These are phyloP conservation scores for Quercus glauca DNA, from an alignment of 306 rosid species.

Conservation along the genomic window DNA sequence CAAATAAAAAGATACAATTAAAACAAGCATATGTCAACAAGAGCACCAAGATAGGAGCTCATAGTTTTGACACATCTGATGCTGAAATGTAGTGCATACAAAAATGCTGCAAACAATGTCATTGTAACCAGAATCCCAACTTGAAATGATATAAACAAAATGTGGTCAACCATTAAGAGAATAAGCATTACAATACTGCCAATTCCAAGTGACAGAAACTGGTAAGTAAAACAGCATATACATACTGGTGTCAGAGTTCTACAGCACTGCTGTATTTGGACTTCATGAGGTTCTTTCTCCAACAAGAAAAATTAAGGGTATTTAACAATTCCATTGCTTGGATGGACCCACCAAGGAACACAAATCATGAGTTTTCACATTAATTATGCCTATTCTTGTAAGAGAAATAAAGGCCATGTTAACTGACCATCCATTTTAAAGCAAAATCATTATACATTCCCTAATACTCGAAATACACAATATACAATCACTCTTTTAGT, in stretches of 20 bases:
- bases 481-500: not conserved
- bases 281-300: too few relatives aligned
- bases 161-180: not conserved
- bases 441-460: not conserved
- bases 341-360: not conserved
- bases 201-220: too few relatives aligned
- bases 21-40: not conserved
- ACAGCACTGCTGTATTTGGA: too few relatives aligned
- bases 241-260: too few relatives aligned
- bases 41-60: not conserved
- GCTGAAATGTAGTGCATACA: not conserved
- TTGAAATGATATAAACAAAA: not conserved
- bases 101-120: not conserved
- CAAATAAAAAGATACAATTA: not conserved
- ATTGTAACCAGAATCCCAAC: not conserved
- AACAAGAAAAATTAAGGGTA: too few relatives aligned
- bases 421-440: not conserved
- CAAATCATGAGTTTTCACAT: not conserved
- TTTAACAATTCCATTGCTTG: too few relatives aligned
- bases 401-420: not conserved
- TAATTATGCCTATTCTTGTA: not conserved
- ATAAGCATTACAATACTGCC: not conserved
- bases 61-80: not conserved
- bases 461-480: not conserved
- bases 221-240: too few relatives aligned